Evolutionary conservation across 768 basidiomycete species (phyloP), one percentile per base, ranked within the genome.

Genomic region (Candolleomyces efflorescens): DNA sequence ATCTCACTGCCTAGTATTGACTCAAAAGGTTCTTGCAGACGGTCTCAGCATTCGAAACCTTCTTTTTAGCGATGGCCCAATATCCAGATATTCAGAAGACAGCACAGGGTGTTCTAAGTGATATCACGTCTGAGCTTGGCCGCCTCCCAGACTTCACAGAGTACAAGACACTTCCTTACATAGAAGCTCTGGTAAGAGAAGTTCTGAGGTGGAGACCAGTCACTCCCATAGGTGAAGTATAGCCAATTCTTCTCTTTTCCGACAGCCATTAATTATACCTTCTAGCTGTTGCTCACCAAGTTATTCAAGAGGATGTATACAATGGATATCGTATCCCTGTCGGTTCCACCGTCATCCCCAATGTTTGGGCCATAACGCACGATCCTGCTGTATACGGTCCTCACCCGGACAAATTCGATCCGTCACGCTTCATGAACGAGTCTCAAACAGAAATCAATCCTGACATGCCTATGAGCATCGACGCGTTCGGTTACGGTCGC

Each of bases 401-500:
- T 22, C 32, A 55, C 22, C 20, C 54, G n/a, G 17, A 11, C 11
- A 23, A 11, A 20, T 56, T 56, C 55, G 46, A 56, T 27, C 55
- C 55, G 5, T 11, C 55, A 9, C 44, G 55, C 45, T 56, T 56
- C 36, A 41, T 56, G 23, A 27, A 56, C 26, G 45, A 23, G 6
- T 18, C 45, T 9, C 43, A 55, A 18, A 46, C 54, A 15, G 22
- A 23, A 13, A 24, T 55, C 15, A 55, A 55, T 17, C 54, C n/a
- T n/a, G 26, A 46, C 22, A 55, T 55, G 54, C 54, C 54, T 12
- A 44, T 44, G 54, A 43, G 54, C 3, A n/a, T 6, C 46, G 55
- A 56, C 5, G 22, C 32, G 2, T 56, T 56, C n/a, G 55, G 55
- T 5, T 56, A 23, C 23, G 55, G 55, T 26, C 26, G 55, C 17